Evolutionary conservation across 768 basidiomycete genomes (phyloP).

Genomic region (Mrakia blollopis): DNA sequence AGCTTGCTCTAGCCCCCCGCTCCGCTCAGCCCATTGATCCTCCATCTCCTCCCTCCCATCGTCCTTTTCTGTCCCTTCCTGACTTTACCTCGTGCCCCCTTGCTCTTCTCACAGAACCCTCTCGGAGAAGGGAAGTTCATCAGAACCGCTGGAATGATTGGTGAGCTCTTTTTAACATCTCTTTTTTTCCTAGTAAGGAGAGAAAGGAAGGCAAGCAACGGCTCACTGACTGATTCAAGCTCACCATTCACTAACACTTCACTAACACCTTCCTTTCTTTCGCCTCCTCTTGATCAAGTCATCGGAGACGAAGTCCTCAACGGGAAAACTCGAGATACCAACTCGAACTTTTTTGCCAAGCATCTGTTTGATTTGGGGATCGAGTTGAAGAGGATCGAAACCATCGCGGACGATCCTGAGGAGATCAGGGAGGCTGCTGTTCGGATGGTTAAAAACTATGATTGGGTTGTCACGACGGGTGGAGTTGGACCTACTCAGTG

Average conservation of each 20-base stretch:
- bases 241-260: too few relatives aligned
- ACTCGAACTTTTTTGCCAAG: slow-evolving; percentile 67
- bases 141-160: slow-evolving; percentile 53
- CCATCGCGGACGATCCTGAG: slow-evolving; percentile 81
- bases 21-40: too few relatives aligned
- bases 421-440: slow-evolving; percentile 85
- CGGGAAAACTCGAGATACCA: slow-evolving; percentile 59
- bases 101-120: slow-evolving; percentile 48
- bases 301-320: slow-evolving; percentile 83
- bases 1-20: too few relatives aligned
- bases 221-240: neutral
- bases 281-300: neutral
- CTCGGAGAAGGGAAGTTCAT: slow-evolving; percentile 67
- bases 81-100: too few relatives aligned
- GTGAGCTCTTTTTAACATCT: neutral
- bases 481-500: slow-evolving; percentile 62
- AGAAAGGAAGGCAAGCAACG: neutral
- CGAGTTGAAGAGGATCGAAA: slow-evolving; percentile 69
- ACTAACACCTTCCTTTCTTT: neutral
- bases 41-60: neutral
- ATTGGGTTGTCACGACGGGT: slow-evolving; percentile 84
- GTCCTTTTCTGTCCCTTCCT: too few relatives aligned
- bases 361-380: slow-evolving; percentile 77
- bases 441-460: slow-evolving; percentile 73
- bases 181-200: neutral